Evolutionary conservation across 73 alveolate genomes (phyloP).

Genomic region (Tetrahymena malaccensis): DNA sequence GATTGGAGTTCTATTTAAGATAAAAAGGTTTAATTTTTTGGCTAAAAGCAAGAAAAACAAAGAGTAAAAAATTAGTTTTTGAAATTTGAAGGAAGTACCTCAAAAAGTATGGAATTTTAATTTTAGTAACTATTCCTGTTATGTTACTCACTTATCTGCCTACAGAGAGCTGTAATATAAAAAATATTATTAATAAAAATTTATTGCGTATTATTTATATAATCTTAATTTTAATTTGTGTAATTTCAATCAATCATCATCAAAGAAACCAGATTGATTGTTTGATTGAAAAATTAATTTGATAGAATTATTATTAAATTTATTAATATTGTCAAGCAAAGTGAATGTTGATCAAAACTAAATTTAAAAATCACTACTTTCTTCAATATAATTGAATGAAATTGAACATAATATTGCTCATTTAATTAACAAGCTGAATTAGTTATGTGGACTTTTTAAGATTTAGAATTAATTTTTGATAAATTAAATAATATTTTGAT

Average conservation of each 20-base stretch:
- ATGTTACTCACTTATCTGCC: constrained; percentile 1
- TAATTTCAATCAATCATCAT: neutral
- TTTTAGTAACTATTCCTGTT: neutral
- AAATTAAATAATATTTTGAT: neutral
- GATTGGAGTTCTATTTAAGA: neutral
- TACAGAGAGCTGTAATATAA: neutral
- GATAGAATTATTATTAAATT: neutral
- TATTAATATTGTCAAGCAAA: too few species aligned
- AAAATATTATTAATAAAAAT: neutral
- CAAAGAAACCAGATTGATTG: neutral
- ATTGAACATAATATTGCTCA: neutral
- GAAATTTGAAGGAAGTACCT: neutral
- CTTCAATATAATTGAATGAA: neutral
- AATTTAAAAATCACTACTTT: neutral
- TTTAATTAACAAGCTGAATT: too few species aligned
- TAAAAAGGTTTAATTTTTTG: neutral
- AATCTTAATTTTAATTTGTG: neutral
- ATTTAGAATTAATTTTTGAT: neutral
- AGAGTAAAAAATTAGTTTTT: neutral
- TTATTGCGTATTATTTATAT: neutral
- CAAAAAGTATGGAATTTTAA: neutral
- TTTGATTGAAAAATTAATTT: neutral
- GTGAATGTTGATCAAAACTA: neutral
- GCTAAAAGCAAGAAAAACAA: neutral
- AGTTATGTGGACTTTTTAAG: too few species aligned